phyloP scores from a whole-genome alignment of 441 rosid species.

The Erodium texanum region DNA sequence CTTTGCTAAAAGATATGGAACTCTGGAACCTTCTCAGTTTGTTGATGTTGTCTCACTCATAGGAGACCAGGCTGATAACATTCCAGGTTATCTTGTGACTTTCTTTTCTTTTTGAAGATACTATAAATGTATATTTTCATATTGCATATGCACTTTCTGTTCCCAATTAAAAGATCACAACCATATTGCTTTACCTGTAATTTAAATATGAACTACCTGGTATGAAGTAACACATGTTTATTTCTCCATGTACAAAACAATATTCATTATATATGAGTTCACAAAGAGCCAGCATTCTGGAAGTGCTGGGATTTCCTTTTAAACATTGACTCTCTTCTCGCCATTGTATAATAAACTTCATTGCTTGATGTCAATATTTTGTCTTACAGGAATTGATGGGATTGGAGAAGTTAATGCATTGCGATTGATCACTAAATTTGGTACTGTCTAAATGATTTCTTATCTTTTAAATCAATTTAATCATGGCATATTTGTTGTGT shows the following conservation, averaged over 20 bases:
- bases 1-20: conserved; percentile 70
- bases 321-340: not conserved
- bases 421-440: conserved; percentile 65
- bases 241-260: not conserved
- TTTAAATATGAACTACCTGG: not conserved
- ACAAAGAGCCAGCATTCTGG: not conserved
- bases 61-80: conserved; percentile 85
- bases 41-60: conserved; percentile 76
- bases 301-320: not conserved
- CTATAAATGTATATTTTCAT: not conserved
- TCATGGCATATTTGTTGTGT: not conserved
- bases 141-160: not conserved
- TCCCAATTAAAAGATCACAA: not conserved
- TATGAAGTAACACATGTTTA: not conserved
- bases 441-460: conserved; percentile 26
- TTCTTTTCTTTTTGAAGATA: not conserved
- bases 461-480: conserved; percentile 8
- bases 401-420: conserved; percentile 74
- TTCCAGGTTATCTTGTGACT: conserved; percentile 49
- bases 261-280: not conserved
- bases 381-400: conserved; percentile 73
- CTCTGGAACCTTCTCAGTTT: conserved; percentile 71
- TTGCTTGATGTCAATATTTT: conserved; percentile 18
- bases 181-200: not conserved
- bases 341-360: not conserved